phyloP scores from a whole-genome alignment of 139 green algal genomes.

The Trebouxia sp. region DNA sequence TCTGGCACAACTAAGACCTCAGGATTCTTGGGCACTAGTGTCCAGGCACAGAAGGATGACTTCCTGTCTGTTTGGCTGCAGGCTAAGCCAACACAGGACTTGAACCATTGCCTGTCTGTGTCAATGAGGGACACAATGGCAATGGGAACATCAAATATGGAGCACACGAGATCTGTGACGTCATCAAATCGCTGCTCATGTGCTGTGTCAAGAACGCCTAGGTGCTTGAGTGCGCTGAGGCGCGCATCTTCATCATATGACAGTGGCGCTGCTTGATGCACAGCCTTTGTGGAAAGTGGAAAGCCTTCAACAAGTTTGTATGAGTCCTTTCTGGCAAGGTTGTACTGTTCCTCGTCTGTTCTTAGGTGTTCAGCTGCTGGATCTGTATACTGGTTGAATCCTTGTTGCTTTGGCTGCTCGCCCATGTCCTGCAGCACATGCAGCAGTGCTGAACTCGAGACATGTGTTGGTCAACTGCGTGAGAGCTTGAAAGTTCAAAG shows the following conservation, averaged over 20 bases:
- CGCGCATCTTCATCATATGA: conserved; percentile 46
- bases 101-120: conserved; percentile 88
- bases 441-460: background rate
- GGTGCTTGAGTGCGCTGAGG: conserved; percentile 41
- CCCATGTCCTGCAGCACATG: background rate
- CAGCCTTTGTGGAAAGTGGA: background rate
- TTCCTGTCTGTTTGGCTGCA: conserved; percentile 63
- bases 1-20: conserved; percentile 80
- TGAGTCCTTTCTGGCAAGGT: background rate
- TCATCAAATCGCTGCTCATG: conserved; percentile 72
- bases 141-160: conserved; percentile 68
- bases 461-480: background rate
- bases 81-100: conserved; percentile 62
- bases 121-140: conserved; percentile 83
- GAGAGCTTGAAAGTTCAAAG: background rate
- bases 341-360: background rate
- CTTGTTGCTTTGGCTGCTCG: background rate
- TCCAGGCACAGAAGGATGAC: conserved; percentile 86
- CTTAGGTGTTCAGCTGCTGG: background rate
- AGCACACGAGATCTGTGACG: conserved; percentile 47
- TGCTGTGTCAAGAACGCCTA: conserved; percentile 61
- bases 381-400: background rate
- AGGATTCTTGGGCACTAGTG: conserved; percentile 69
- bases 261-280: conserved; percentile 35
- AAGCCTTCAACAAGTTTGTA: background rate